Base-by-base conservation (phyloP, 768 basidiomycete species). In the Auriscalpium vulgare region DNA sequence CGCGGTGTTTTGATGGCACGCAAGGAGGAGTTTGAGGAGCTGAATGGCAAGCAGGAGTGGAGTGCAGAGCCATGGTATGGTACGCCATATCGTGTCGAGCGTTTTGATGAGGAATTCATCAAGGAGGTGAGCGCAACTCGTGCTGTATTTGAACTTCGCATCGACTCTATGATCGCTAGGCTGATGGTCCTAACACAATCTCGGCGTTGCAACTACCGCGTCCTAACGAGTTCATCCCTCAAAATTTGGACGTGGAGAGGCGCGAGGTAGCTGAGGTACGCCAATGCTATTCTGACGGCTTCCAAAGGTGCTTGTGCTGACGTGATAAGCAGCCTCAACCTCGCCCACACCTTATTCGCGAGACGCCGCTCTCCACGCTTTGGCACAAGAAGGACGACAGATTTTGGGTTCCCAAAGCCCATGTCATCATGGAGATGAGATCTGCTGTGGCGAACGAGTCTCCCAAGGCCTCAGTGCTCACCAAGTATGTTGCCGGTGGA, bases 351-450 rank as follows among this genome's bases (percentile, higher is more conserved):
- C 78, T 94, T 57, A 80, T 98, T 54, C 74, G 81, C 36, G 80
- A 94, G 68, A 88, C 84, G 0, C 72, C 80, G 0, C 63, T 86
- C 29, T 87, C 86, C 4, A 78, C 84, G 11, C 72, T 98, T 3
- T 99, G 95, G 95, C 83, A 94, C 72, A 99, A 99, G 76, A 94
- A 94, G 67, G 97, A 99, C 67, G 95, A 99, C 69, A 81, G 77
- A 58, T 99, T 97, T 75, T 95, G 92, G 88, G 83, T 95, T 10
- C 97, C 97, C 0, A 91, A 90, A 66, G 92, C 93, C 2, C 79
- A 82, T 59, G 78, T 87, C 19, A 72, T 86, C 55, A 77, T 97
- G 53, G 82, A 89, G 61, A 73, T 95, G 47, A 79, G 87, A 63
- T 89, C 87, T 56, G 81, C 83, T 6, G 53, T 78, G 50, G 80